phyloP scores from a whole-genome alignment of 2,329 filamentous ascomycete genomes.

The Sclerotinia minor region DNA sequence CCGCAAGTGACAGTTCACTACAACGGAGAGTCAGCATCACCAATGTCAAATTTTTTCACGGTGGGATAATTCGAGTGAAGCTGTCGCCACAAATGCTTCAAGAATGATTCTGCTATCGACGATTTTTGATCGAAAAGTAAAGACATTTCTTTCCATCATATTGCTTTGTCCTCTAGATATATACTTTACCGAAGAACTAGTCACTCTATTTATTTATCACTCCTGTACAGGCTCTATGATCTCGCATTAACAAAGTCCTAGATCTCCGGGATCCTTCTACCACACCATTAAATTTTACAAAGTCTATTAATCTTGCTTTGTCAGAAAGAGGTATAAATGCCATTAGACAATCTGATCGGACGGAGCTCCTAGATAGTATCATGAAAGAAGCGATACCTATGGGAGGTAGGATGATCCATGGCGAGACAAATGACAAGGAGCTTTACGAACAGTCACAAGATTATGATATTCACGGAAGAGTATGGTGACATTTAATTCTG shows the following conservation, averaged over 20 bases:
- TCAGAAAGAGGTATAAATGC: constrained; percentile 93
- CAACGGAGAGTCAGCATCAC: background rate
- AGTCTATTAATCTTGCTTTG: constrained; percentile 95
- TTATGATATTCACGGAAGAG: constrained; percentile 86
- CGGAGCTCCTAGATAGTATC: constrained; percentile 70
- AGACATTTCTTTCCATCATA: too few species aligned
- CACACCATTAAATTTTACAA: constrained; percentile 89
- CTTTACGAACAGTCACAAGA: constrained; percentile 78
- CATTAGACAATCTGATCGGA: constrained; percentile 67
- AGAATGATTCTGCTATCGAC: background rate
- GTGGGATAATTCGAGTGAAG: background rate
- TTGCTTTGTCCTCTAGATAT: background rate
- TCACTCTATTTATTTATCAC: background rate
- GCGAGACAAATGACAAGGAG: constrained; percentile 60
- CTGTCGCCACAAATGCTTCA: background rate
- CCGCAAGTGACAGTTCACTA: constrained; percentile 15
- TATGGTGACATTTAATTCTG: constrained; percentile 44
- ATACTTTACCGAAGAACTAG: background rate
- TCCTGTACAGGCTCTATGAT: too few species aligned
- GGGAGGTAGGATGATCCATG: constrained; percentile 95
- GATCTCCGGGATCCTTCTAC: constrained; percentile 84
- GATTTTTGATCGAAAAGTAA: background rate
- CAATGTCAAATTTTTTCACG: too few species aligned
- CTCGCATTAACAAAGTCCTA: constrained; percentile 43
- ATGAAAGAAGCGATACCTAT: constrained; percentile 83